These are phyloP conservation scores for Alliaria petiolata DNA, from an alignment of 345 rosid species.

Conservation along the genomic window DNA sequence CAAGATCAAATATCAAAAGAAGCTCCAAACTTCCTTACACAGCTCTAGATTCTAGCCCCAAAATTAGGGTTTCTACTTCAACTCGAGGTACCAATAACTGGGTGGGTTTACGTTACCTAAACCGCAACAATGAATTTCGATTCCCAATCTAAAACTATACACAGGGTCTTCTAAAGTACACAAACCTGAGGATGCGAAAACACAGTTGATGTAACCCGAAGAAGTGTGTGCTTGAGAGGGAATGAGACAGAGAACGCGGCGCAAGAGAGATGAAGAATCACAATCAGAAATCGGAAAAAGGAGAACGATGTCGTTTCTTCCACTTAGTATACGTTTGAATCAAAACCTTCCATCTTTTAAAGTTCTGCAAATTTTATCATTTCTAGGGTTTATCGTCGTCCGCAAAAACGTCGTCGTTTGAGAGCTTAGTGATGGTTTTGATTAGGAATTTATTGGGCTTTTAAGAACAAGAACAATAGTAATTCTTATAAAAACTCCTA, in stretches of 20 bases:
- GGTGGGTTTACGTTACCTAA: background rate
- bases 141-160: background rate
- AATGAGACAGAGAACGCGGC: conserved; percentile 4
- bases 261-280: background rate
- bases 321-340: conserved; percentile 1
- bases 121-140: background rate
- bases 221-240: background rate
- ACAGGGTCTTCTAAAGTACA: too few species aligned
- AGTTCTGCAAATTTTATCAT: background rate
- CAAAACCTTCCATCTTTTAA: background rate
- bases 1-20: background rate
- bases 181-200: conserved; percentile 19
- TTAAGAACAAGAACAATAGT: too few species aligned
- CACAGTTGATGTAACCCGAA: background rate
- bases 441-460: background rate
- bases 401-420: background rate
- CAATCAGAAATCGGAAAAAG: background rate
- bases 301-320: background rate
- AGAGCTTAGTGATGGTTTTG: background rate
- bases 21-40: background rate
- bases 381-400: background rate
- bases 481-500: too few species aligned
- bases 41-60: background rate
- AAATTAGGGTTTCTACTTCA: conserved; percentile 1
- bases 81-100: background rate